Evolutionary conservation across 805 yeast species (phyloP), one percentile per base, ranked within the genome.

Genomic region (Wickerhamomyces mucosus): DNA sequence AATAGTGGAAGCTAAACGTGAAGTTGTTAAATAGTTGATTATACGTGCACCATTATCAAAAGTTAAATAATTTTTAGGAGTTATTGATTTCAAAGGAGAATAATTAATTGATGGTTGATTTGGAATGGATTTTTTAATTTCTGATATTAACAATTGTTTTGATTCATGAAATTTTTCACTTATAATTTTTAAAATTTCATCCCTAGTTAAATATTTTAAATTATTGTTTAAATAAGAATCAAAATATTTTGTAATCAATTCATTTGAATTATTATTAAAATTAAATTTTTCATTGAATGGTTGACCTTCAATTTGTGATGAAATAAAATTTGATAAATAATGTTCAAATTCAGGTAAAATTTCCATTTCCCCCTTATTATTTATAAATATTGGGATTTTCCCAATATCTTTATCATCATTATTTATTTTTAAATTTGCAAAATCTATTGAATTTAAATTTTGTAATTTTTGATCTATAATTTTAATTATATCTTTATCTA

Each of bases 21-120:
- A 31, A 18, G 32, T 10, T 3, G 63, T 52, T 25, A 59, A 34
- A 33, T 53, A 55, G 33, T 58, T 57, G 18, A 61, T 38, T 17
- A 61, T 38, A 30, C 58, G 47, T 7, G 65, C 58, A 4, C 66
- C 67, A 15, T 35, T 36, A 1, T 36, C 29, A 5, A 37, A 11
- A 20, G 35, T 38, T 8, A 39, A 34, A 28, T 36, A 35, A 31
- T 39, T 31, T 12, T 33, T 16, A 22, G 36, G 36, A 15, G 27
- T 4, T 15, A 25, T 21, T 18, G 16, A 28, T 20, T 20, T 25
- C n/a, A n/a, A n/a, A n/a, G n/a, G n/a, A 6, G 19, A 5, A 7
- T 20, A 13, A 5, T 15, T 21, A 9, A 24, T 15, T 2, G 25
- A 24, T 3, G 38, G 28, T 23, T 20, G 31, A n/a, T 16, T 16